Evolutionary conservation across 306 rosid genomes (phyloP).

Genomic region (Calophaca sinica): DNA sequence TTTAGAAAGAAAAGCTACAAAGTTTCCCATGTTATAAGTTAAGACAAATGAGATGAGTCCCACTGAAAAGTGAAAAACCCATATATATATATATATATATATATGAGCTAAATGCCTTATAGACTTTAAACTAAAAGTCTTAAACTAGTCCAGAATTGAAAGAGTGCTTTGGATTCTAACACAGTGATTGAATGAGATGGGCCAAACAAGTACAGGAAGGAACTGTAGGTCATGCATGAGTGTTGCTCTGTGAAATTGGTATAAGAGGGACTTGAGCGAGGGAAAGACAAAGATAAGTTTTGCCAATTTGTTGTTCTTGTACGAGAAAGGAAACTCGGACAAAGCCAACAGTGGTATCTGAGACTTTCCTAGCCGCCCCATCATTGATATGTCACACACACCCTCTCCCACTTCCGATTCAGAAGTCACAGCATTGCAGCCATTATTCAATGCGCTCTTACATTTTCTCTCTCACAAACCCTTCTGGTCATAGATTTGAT

Average conservation of each 20-base stretch:
- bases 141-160: slow-evolving; percentile 2
- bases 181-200: slow-evolving; percentile 48
- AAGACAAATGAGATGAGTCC: slow-evolving; percentile 39
- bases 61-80: background rate
- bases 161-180: slow-evolving; percentile 49
- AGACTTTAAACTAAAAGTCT: background rate
- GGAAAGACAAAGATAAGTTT: slow-evolving; percentile 41
- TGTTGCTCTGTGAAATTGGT: slow-evolving; percentile 34
- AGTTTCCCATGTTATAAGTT: background rate
- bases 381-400: slow-evolving; percentile 50
- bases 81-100: too few relatives aligned
- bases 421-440: background rate
- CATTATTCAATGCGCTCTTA: slow-evolving; percentile 10
- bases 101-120: background rate
- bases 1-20: background rate
- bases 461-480: background rate
- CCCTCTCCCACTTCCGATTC: too few relatives aligned
- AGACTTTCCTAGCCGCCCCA: slow-evolving; percentile 45
- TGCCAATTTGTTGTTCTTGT: slow-evolving; percentile 41
- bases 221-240: slow-evolving; percentile 45
- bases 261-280: slow-evolving; percentile 41
- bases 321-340: slow-evolving; percentile 51
- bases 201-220: slow-evolving; percentile 40
- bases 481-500: slow-evolving; percentile 39
- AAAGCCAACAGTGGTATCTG: slow-evolving; percentile 45